phyloP scores from a whole-genome alignment of 129 eudicot species.

The Flaveria trinervia region DNA sequence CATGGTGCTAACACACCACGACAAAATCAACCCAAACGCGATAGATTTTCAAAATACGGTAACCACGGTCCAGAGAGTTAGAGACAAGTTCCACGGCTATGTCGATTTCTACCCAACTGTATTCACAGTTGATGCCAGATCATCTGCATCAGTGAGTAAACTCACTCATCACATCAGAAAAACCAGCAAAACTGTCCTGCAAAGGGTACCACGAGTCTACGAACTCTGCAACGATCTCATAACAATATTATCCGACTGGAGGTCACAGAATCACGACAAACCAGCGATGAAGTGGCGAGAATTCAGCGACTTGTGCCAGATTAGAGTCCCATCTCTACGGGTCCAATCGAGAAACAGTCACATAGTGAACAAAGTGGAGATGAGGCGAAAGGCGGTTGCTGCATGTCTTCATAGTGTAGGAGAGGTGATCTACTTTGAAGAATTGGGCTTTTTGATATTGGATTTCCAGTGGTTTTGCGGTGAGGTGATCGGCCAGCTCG shows the following conservation, averaged over 20 bases:
- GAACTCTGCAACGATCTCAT: slow-evolving; percentile 76
- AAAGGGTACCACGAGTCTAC: slow-evolving; percentile 82
- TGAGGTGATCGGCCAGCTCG: slow-evolving; percentile 71
- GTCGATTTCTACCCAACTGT: slow-evolving; percentile 76
- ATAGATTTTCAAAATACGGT: slow-evolving; percentile 50
- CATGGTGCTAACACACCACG: slow-evolving; percentile 77
- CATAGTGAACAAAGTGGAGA: slow-evolving; percentile 59
- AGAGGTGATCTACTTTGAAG: slow-evolving; percentile 86
- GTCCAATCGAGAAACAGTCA: slow-evolving; percentile 65
- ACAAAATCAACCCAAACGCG: slow-evolving; percentile 54
- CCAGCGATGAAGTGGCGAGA: slow-evolving; percentile 87
- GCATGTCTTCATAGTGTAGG: slow-evolving; percentile 82
- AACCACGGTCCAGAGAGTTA: slow-evolving; percentile 49
- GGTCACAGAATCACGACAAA: slow-evolving; percentile 61
- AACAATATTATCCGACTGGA: slow-evolving; percentile 64
- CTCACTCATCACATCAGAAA: slow-evolving; percentile 76
- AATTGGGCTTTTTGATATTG: slow-evolving; percentile 63
- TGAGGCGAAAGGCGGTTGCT: slow-evolving; percentile 71
- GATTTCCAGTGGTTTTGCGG: slow-evolving; percentile 92
- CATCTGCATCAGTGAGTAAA: slow-evolving; percentile 78
- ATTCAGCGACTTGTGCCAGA: slow-evolving; percentile 70
- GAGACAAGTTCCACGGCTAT: slow-evolving; percentile 69
- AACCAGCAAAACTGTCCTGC: slow-evolving; percentile 66
- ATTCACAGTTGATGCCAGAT: slow-evolving; percentile 89
- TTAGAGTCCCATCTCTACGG: slow-evolving; percentile 64